A percentile compares a stretch with the other conserved stretches of the same genome.
Evolutionary conservation across 2,329 filamentous ascomycete species (phyloP).

Genomic region (Epichloe uncinata): DNA sequence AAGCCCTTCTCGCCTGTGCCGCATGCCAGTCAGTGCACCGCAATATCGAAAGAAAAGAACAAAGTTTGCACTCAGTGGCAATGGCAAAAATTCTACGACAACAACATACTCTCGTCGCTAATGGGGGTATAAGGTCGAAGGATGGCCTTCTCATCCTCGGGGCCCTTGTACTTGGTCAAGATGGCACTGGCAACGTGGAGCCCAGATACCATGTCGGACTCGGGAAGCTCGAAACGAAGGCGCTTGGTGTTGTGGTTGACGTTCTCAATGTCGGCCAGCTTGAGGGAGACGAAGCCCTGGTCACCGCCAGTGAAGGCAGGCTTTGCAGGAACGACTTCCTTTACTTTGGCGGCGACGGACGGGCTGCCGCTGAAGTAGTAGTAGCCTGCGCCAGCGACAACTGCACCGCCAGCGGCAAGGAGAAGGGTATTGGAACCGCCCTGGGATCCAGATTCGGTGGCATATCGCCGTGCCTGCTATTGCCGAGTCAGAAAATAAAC

Average conservation of each 20-base stretch:
- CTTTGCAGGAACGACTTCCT: conserved; percentile 26
- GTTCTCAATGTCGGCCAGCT: conserved; percentile 62
- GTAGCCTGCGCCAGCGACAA: no score
- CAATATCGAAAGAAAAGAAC: neutral
- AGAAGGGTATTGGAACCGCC: no score
- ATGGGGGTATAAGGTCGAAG: conserved; percentile 88
- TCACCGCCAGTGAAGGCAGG: conserved; percentile 66
- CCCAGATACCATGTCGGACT: conserved; percentile 73
- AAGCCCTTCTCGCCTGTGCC: conserved; percentile 56
- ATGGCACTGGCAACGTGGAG: conserved; percentile 73
- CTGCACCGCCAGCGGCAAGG: no score
- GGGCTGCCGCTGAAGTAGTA: conserved; percentile 42
- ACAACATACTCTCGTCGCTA: conserved; percentile 60
- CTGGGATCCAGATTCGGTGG: no score
- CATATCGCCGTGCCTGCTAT: no score
- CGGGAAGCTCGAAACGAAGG: conserved; percentile 75
- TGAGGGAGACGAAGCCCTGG: conserved; percentile 75
- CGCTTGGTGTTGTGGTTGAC: conserved; percentile 94
- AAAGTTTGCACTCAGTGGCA: no score
- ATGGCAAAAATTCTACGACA: no score
- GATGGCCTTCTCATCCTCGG: conserved; percentile 70
- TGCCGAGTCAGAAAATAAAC: no score
- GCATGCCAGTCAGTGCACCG: neutral
- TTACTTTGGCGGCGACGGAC: conserved; percentile 40
- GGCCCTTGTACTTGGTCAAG: conserved; percentile 81